Evolutionary conservation across 106 monocot species (phyloP).

Genomic region (Dendrobium officinale): DNA sequence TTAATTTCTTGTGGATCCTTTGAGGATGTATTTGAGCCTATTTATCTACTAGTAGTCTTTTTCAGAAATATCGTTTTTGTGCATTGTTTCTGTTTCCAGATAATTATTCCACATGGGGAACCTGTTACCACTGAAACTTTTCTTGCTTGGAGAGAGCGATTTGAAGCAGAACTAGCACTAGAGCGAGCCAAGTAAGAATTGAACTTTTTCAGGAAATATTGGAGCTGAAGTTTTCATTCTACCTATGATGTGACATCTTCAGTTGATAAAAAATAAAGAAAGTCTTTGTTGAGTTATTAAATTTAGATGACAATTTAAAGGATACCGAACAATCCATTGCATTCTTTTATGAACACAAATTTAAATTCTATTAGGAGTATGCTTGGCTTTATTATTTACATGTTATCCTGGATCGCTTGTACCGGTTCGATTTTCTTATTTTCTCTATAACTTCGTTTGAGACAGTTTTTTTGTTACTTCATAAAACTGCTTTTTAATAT

Average conservation of each 20-base stretch:
- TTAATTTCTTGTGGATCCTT: background rate
- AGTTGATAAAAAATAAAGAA: background rate
- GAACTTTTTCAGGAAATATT: background rate
- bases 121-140: constrained; percentile 90
- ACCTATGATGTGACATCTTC: background rate
- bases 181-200: constrained; percentile 80
- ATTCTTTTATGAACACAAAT: background rate
- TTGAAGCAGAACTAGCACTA: constrained; percentile 92
- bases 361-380: background rate
- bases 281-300: background rate
- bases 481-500: no score
- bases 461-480: no score
- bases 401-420: background rate
- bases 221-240: background rate
- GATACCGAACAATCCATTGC: background rate
- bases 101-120: constrained; percentile 94
- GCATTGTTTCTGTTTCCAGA: constrained; percentile 30
- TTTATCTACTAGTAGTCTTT: background rate
- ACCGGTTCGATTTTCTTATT: background rate
- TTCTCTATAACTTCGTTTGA: background rate
- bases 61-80: background rate
- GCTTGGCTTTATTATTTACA: background rate
- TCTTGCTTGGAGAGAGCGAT: constrained; percentile 89
- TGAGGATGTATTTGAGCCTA: background rate
- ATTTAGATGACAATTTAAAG: background rate